Percentiles rank a stretch among this genome's conserved stretches.
phyloP scores from a whole-genome alignment of 805 yeast species.

The Isabelozyma heimii region DNA sequence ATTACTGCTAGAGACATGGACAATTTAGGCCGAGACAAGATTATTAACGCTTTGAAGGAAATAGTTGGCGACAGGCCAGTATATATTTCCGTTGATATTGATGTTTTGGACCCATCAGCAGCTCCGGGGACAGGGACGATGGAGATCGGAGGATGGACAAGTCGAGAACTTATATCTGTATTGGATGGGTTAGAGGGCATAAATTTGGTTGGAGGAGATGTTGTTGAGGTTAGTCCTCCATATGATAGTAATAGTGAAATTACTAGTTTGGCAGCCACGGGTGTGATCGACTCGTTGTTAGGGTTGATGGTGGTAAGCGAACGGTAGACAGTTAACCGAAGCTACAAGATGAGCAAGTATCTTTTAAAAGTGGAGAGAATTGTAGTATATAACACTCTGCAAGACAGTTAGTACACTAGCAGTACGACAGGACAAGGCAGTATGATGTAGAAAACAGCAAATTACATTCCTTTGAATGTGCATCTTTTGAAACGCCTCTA shows the following conservation, averaged over 20 bases:
- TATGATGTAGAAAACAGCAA: too few relatives aligned
- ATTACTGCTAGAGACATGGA: constrained; percentile 50
- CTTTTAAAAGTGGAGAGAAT: too few relatives aligned
- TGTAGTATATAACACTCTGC: too few relatives aligned
- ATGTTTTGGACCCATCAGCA: constrained; percentile 67
- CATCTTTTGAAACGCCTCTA: too few relatives aligned
- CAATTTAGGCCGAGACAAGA: constrained; percentile 31
- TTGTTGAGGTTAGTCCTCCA: constrained; percentile 73
- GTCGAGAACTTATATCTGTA: constrained; percentile 60
- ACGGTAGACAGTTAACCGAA: background rate
- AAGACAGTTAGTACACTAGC: too few relatives aligned
- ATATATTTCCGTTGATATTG: constrained; percentile 50
- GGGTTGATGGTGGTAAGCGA: constrained; percentile 41
- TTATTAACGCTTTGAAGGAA: constrained; percentile 32
- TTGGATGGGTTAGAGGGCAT: constrained; percentile 60
- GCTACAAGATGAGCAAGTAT: too few relatives aligned
- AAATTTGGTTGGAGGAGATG: constrained; percentile 69
- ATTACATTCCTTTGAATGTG: too few relatives aligned
- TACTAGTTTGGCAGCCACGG: constrained; percentile 65
- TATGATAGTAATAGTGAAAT: constrained; percentile 58
- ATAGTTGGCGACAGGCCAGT: constrained; percentile 40
- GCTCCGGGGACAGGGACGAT: constrained; percentile 83
- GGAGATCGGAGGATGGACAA: constrained; percentile 72
- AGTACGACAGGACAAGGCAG: too few relatives aligned
- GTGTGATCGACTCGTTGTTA: constrained; percentile 51